These are phyloP conservation scores for Corylus americana DNA, from an alignment of 306 rosid genomes.

Conservation along the genomic window DNA sequence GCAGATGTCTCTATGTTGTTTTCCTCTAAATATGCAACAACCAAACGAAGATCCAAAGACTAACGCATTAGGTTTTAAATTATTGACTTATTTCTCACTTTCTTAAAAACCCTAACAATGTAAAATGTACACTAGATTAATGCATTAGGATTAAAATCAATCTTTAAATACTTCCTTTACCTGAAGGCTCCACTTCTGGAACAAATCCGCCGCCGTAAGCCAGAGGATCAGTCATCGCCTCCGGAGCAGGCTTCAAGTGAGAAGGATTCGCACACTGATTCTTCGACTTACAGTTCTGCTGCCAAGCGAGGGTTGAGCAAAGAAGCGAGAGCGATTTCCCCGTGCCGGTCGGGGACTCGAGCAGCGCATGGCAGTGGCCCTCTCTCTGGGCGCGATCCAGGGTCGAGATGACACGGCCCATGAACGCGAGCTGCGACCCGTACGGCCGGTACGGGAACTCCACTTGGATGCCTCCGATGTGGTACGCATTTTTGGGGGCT, in stretches of 20 bases:
- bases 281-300: conserved; percentile 49
- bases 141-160: not conserved
- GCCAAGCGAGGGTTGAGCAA: conserved; percentile 93
- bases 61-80: not conserved
- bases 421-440: conserved; percentile 82
- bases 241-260: conserved; percentile 52
- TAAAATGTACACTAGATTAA: not conserved
- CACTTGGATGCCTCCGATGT: conserved; percentile 80
- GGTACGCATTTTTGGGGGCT: conserved; percentile 57
- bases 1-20: not conserved
- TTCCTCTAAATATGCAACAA: not conserved
- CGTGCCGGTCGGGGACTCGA: conserved; percentile 94
- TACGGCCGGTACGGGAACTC: conserved; percentile 91
- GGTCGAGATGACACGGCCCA: conserved; percentile 87
- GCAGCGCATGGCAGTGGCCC: conserved; percentile 89
- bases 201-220: conserved; percentile 83
- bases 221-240: conserved; percentile 63
- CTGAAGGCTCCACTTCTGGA: conserved; percentile 51
- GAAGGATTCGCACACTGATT: conserved; percentile 27
- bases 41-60: not conserved
- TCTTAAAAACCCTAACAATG: not conserved
- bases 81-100: not conserved
- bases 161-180: conserved; percentile 27
- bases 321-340: conserved; percentile 95
- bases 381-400: conserved; percentile 79